phyloP scores from a whole-genome alignment of 2,329 filamentous ascomycete species.

The Neofusicoccum cordaticola region DNA sequence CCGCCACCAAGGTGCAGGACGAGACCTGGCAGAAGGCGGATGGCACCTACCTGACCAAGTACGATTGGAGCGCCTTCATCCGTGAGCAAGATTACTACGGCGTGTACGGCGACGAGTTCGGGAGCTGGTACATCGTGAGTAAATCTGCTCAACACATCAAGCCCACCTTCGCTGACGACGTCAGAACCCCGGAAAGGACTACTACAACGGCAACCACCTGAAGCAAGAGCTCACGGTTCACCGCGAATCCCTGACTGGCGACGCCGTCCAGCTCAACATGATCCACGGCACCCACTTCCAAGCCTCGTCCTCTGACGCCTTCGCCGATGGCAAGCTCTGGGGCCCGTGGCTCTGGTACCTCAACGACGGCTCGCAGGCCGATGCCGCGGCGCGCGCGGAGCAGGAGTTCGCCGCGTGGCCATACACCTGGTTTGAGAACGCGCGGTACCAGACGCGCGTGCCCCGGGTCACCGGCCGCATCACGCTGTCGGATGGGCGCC shows the following conservation, averaged over 20 bases:
- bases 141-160: too few species aligned
- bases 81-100: conserved; percentile 47
- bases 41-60: conserved; percentile 53
- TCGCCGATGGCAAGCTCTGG: conserved; percentile 39
- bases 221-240: conserved; percentile 55
- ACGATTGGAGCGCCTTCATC: conserved; percentile 45
- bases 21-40: conserved; percentile 52
- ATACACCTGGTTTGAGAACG: conserved; percentile 49
- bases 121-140: conserved; percentile 50
- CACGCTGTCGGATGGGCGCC: conserved; percentile 47
- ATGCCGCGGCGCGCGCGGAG: conserved; percentile 41
- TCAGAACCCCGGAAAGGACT: conserved; percentile 16
- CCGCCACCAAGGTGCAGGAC: conserved; percentile 51
- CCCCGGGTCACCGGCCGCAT: conserved; percentile 43
- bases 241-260: conserved; percentile 50
- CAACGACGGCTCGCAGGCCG: conserved; percentile 48
- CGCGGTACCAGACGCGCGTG: conserved; percentile 50
- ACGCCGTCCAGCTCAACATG: conserved; percentile 55
- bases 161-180: neutral
- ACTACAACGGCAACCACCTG: conserved; percentile 49
- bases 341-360: conserved; percentile 42
- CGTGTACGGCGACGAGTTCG: conserved; percentile 49
- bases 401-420: conserved; percentile 47
- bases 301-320: conserved; percentile 37
- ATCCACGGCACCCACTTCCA: conserved; percentile 53